Conservation (phyloP, 805 yeast species). For the Candida maris region DNA sequence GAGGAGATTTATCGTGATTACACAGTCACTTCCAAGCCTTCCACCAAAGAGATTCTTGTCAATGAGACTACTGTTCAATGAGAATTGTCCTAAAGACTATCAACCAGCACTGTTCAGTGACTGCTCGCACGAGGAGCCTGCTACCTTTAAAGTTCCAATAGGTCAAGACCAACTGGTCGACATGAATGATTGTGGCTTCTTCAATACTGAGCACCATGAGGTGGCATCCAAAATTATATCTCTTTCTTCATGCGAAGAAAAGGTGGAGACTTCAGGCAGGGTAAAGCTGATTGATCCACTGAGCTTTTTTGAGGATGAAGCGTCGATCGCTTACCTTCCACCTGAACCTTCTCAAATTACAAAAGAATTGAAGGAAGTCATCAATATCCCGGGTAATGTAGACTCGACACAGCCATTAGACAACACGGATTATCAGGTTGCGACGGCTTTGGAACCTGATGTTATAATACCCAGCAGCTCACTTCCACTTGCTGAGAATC, state of each 20-base stretch:
- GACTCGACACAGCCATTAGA: slow-evolving; percentile 11
- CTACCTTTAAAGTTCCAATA: slow-evolving; percentile 35
- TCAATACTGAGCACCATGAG: slow-evolving; percentile 22
- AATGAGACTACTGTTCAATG: slow-evolving; percentile 48
- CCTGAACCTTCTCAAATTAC: slow-evolving; percentile 22
- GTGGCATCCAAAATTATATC: slow-evolving; percentile 27
- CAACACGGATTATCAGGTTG: neutral
- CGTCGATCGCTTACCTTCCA: neutral
- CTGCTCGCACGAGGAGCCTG: slow-evolving; percentile 33
- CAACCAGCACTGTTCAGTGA: slow-evolving; percentile 45
- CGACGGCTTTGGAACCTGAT: neutral
- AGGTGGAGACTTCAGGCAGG: slow-evolving; percentile 35
- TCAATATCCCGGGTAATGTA: slow-evolving; percentile 3
- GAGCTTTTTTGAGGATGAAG: slow-evolving; percentile 5
- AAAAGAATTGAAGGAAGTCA: slow-evolving; percentile 17
- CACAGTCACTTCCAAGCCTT: slow-evolving; percentile 51
- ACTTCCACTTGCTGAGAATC: too few species aligned
- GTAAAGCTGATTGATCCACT: slow-evolving; percentile 31
- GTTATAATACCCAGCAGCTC: too few species aligned
- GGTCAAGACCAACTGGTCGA: slow-evolving; percentile 15
- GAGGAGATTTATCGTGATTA: slow-evolving; percentile 47
- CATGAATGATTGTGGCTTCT: slow-evolving; percentile 21
- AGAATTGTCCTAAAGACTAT: slow-evolving; percentile 41
- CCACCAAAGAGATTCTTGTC: slow-evolving; percentile 46
- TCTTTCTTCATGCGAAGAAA: slow-evolving; percentile 20